These are phyloP conservation scores for Coemansia sp. DNA, from an alignment of 192 early-diverging fungal genomes.

Conservation along the genomic window DNA sequence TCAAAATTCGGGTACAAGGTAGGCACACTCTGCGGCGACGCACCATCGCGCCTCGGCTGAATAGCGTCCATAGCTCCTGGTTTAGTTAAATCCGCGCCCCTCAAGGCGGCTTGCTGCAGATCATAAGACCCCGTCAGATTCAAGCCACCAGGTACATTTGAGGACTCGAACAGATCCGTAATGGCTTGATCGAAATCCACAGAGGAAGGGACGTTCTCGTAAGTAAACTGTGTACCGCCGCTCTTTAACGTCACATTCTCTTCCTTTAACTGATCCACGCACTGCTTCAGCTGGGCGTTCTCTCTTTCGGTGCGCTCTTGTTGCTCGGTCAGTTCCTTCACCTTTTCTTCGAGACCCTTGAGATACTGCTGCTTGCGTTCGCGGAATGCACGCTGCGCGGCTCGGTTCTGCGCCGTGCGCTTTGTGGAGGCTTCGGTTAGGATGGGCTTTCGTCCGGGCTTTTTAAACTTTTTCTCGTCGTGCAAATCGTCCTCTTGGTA, in stretches of 20 bases:
- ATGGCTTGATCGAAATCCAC: slow-evolving; percentile 50
- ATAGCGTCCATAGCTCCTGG: slow-evolving; percentile 37
- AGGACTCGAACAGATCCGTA: slow-evolving; percentile 34
- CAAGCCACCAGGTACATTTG: slow-evolving; percentile 7
- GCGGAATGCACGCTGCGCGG: slow-evolving; percentile 89
- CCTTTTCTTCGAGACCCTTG: slow-evolving; percentile 75
- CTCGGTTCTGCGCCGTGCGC: slow-evolving; percentile 88
- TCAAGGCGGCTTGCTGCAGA: slow-evolving; percentile 41
- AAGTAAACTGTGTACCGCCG: slow-evolving; percentile 38
- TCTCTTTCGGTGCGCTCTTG: slow-evolving; percentile 59
- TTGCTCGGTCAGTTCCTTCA: slow-evolving; percentile 68
- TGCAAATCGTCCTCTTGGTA: slow-evolving; percentile 59
- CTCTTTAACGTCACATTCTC: slow-evolving; percentile 46
- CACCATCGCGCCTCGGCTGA: slow-evolving; percentile 3
- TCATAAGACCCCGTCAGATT: slow-evolving; percentile 35
- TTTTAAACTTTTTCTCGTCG: slow-evolving; percentile 59
- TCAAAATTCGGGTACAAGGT: slow-evolving; percentile 29
- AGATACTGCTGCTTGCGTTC: slow-evolving; percentile 85
- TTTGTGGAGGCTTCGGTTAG: slow-evolving; percentile 63
- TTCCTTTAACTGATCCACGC: slow-evolving; percentile 41
- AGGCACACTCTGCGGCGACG: slow-evolving; percentile 44
- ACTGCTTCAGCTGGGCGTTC: slow-evolving; percentile 42
- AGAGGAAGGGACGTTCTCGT: slow-evolving; percentile 20
- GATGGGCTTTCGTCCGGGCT: slow-evolving; percentile 68
- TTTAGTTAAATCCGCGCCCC: slow-evolving; percentile 39